Evolutionary conservation across 257 asterid genomes (phyloP), one percentile per base, ranked within the genome.

Genomic region (Craterostigma plantagineum): DNA sequence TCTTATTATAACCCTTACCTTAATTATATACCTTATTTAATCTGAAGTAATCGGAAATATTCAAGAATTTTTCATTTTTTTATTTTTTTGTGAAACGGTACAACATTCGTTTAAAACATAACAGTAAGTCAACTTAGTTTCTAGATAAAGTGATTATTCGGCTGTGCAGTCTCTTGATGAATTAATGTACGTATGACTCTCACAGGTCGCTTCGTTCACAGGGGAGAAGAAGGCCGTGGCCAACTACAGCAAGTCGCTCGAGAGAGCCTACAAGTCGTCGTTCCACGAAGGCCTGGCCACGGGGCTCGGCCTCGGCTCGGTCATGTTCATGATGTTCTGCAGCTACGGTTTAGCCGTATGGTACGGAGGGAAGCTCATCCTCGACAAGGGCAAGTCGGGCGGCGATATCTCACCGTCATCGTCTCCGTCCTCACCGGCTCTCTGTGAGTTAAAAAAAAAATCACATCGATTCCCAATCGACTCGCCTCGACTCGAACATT

Each of bases 171-270:
- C 30, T 23, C 30, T 23, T 23, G 2, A 23, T 23, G 30, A 23
- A 23, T 23, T n/a, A n/a, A 11, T 11, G 30, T 23, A 10, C 13
- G 44, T 23, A 6, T 6, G 6, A 14, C 7, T 8, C 38, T 27
- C 18, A n/a, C 14, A 13, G 35, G 86, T 79, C 42, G 87, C 87
- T 33, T 79, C 92, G 10, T 79, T 69, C 39, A 79, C 86, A 3
- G 82, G 92, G 42, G 92, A 79, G 49, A 71, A 69, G 57, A 62
- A 59, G 43, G 92, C 87, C 8, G 63, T 69, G 50, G 67, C 69
- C 35, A 58, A 55, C 14, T 79, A 71, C 35, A 73, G 67, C n/a
- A 66, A 59, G 70, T 66, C 77, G 60, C 72, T 75, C 10, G 40
- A 38, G 13, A 53, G 60, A 55, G 82, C 87, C 7, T 79, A 79